These are phyloP conservation scores for Venturia nashicola DNA, from an alignment of 2,329 filamentous ascomycete species.

Conservation along the genomic window DNA sequence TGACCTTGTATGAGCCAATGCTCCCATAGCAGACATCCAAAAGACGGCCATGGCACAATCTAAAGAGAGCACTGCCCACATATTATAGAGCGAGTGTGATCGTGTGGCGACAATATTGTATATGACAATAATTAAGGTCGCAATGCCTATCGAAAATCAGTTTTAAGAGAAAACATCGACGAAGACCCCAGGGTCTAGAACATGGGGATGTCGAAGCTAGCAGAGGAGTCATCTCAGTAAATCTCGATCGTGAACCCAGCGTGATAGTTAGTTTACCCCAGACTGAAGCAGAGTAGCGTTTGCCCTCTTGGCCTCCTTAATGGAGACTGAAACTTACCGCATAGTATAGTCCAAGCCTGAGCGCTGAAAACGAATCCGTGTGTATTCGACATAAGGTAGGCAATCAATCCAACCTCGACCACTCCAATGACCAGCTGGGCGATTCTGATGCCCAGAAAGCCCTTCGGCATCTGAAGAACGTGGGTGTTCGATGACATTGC, in stretches of 20 bases:
- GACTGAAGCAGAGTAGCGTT: neutral
- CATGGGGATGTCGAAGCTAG: neutral
- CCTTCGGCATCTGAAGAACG: slow-evolving; percentile 13
- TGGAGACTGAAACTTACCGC: slow-evolving; percentile 9
- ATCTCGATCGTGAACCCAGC: too few species aligned
- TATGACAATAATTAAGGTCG: slow-evolving; percentile 32
- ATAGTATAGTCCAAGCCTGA: slow-evolving; percentile 30
- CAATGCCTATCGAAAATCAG: slow-evolving; percentile 20
- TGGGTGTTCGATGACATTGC: slow-evolving; percentile 2
- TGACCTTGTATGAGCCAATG: slow-evolving; percentile 12
- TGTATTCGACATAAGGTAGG: slow-evolving; percentile 4
- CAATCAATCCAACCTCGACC: slow-evolving; percentile 32
- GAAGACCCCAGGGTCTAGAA: neutral
- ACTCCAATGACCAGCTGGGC: slow-evolving; percentile 29
- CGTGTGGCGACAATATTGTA: slow-evolving; percentile 37
- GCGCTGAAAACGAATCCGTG: slow-evolving; percentile 1
- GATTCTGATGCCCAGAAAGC: slow-evolving; percentile 15
- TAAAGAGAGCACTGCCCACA: slow-evolving; percentile 39
- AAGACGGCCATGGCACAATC: slow-evolving; percentile 41
- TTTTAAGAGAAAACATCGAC: slow-evolving; percentile 13
- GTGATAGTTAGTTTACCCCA: neutral
- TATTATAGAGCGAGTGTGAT: slow-evolving; percentile 36
- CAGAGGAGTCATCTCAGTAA: too few species aligned
- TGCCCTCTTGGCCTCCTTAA: too few species aligned
- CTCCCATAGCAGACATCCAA: slow-evolving; percentile 30